These are phyloP conservation scores for Leptographium procerum DNA, from an alignment of 2,329 filamentous ascomycete species.

Conservation along the genomic window DNA sequence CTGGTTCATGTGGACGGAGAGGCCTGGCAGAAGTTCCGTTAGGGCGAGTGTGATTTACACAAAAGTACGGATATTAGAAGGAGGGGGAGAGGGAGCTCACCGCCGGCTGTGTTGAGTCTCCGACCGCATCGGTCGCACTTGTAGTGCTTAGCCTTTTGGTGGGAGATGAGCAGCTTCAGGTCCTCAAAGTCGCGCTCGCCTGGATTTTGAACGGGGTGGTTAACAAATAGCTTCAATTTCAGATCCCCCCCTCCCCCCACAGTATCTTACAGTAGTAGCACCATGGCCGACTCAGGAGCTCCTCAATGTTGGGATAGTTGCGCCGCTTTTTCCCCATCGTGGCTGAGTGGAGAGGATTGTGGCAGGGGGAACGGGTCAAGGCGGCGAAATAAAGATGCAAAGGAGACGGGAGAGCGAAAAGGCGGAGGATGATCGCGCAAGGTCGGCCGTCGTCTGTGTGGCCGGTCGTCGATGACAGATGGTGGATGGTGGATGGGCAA, in stretches of 20 bases:
- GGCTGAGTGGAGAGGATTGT: too few relatives aligned
- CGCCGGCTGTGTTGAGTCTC: conserved; percentile 86
- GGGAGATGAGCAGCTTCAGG: conserved; percentile 87
- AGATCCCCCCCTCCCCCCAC: neutral
- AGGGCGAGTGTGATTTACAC: neutral
- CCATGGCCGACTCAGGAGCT: conserved; percentile 79
- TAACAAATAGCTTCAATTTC: neutral
- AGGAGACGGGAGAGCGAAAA: too few relatives aligned
- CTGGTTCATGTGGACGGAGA: conserved; percentile 95
- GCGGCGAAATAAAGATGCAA: too few relatives aligned
- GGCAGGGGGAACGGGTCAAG: too few relatives aligned
- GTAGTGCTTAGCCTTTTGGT: conserved; percentile 99
- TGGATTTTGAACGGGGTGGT: too few relatives aligned
- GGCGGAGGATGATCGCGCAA: too few relatives aligned
- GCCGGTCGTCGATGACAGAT: too few relatives aligned
- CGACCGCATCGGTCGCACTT: conserved; percentile 88
- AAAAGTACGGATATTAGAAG: neutral
- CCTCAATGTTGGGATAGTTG: conserved; percentile 74
- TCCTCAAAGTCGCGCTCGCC: conserved; percentile 96
- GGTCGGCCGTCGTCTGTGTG: too few relatives aligned
- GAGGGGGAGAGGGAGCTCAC: too few relatives aligned
- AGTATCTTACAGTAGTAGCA: conserved; percentile 97
- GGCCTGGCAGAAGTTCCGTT: conserved; percentile 44
- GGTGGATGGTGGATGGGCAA: too few relatives aligned
- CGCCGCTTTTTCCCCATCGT: conserved; percentile 86